Evolutionary conservation across 192 early-diverging fungal species (phyloP).

Genomic region (Coemansia sp.): DNA sequence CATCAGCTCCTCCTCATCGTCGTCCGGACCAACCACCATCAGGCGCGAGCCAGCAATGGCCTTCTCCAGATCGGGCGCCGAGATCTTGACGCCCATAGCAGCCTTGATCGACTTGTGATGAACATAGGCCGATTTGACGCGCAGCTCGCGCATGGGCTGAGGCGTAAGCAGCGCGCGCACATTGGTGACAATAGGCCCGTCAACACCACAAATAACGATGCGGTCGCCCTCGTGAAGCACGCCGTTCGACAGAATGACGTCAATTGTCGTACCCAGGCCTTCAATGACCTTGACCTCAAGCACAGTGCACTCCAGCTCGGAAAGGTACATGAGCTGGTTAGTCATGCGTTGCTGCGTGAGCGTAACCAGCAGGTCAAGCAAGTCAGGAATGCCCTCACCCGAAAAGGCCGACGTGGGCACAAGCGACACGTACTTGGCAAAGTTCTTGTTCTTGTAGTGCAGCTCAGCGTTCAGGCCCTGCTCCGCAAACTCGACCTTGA

Average conservation of each 20-base stretch:
- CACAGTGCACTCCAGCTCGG: constrained; percentile 95
- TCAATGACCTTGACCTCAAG: constrained; percentile 99
- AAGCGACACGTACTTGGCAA: constrained; percentile 91
- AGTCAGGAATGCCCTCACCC: constrained; percentile 98
- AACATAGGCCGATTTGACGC: constrained; percentile 93
- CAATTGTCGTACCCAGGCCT: constrained; percentile 96
- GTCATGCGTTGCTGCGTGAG: constrained; percentile 94
- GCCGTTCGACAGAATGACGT: constrained; percentile 95
- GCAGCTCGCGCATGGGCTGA: constrained; percentile 96
- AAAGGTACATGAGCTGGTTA: constrained; percentile 93
- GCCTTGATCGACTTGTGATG: constrained; percentile 98
- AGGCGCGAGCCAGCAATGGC: constrained; percentile 96
- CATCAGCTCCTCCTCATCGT: constrained; percentile 93
- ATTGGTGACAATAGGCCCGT: constrained; percentile 92
- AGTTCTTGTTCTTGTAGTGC: constrained; percentile 95
- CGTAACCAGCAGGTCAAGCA: constrained; percentile 86
- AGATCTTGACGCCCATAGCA: constrained; percentile 94
- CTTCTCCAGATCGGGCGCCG: constrained; percentile 90
- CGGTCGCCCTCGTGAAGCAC: constrained; percentile 92
- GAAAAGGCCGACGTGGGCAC: constrained; percentile 97
- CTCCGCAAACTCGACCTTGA: constrained; percentile 88
- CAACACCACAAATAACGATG: constrained; percentile 83
- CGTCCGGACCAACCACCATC: constrained; percentile 88
- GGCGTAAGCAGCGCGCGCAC: constrained; percentile 96
- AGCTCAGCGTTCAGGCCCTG: constrained; percentile 91